Evolutionary conservation across 306 rosid species (phyloP).

Genomic region (Rubus parviflorus): DNA sequence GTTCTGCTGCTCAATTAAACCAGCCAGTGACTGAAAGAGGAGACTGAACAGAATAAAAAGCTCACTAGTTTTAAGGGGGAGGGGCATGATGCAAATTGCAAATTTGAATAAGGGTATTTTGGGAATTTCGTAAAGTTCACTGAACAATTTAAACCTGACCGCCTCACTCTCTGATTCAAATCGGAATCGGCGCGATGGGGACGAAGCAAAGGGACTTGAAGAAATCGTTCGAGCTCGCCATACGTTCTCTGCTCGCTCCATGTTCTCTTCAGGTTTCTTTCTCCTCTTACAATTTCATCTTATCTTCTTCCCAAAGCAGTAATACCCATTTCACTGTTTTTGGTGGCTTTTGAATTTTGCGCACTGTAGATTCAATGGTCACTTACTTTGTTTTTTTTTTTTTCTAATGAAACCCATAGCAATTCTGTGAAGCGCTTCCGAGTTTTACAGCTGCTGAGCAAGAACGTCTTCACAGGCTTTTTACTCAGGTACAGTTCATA

Average conservation of each 20-base stretch:
- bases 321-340: background rate
- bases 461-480: conserved; percentile 60
- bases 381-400: background rate
- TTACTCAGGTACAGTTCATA: conserved; percentile 53
- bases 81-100: too few species aligned
- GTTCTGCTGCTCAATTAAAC: too few species aligned
- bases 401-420: conserved; percentile 37
- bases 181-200: conserved; percentile 34
- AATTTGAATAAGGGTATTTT: background rate
- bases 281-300: too few species aligned
- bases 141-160: background rate
- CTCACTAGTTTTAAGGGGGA: too few species aligned
- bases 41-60: too few species aligned
- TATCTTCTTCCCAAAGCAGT: too few species aligned
- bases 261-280: conserved; percentile 50
- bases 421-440: conserved; percentile 56
- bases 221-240: conserved; percentile 56
- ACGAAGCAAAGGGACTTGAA: conserved; percentile 50
- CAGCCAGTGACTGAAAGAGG: too few species aligned
- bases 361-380: background rate
- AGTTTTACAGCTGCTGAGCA: conserved; percentile 53
- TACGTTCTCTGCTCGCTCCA: conserved; percentile 56
- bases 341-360: background rate
- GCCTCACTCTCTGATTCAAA: background rate
- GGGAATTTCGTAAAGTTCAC: background rate